Base-by-base conservation (phyloP, 2,329 filamentous ascomycete species). In the Penicillium sp. region DNA sequence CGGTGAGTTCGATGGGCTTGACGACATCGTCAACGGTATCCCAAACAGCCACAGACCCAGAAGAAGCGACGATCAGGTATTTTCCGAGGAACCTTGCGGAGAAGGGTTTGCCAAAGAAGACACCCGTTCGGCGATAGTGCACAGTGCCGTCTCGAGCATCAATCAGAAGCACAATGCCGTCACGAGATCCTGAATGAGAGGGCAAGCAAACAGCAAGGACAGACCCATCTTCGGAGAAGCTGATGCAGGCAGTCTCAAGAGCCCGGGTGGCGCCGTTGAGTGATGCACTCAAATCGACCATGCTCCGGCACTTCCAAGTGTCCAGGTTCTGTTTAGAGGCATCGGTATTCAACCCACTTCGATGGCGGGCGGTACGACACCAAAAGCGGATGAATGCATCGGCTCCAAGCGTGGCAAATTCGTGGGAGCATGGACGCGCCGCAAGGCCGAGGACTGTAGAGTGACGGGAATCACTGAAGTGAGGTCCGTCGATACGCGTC, bases 221-320 rank as follows among this genome's bases (percentile, higher is more conserved):
- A 13, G 92, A 96, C 1, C 91, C 92, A 73, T 97, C 93, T 64
- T 91, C 87, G 0, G 93, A 96, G 73, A 91, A 97, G 26, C 88
- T 82, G 43, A 97, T 76, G 48, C 85, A 86, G 14, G 90, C 91
- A 60, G 86, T 84, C 11, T 75, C 73, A 13, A 80, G 63, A 8
- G 73, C 57, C 4, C 77, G 74, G 14, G 76, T 70, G 35, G 51
- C 45, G 8, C 26, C 46, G 33, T 64, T 60, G 19, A 71, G 42
- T 49, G 64, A 69, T 6, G 69, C 72, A 86, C 84, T 63, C 26
- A 85, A 71, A 53, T 81, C 75, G 52, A 84, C 68, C 0, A 82
- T 80, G 55, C 83, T 84, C 35, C 87, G 84, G 70, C 90, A 93
- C 53, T 83, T 84, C 94, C 94, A 97, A 60, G 86, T 90, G 59